Conservation (phyloP, 73 alveolate genomes). For the Paramecium sonneborni region DNA sequence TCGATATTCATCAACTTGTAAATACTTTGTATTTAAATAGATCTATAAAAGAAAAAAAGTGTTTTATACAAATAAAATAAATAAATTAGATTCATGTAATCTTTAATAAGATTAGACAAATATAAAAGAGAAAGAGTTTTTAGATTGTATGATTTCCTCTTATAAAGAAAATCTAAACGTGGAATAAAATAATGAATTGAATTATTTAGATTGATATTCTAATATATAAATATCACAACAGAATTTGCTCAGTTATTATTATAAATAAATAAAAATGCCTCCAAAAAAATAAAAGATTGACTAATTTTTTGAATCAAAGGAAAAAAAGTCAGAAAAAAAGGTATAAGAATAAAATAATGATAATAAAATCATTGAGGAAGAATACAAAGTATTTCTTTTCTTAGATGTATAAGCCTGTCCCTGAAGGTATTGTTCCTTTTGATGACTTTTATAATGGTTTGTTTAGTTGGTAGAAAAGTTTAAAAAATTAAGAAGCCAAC, state of each 20-base stretch:
- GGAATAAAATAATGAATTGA: too few species aligned
- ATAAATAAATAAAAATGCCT: constrained; percentile 33
- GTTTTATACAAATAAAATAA: too few species aligned
- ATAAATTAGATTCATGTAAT: too few species aligned
- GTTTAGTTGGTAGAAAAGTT: constrained; percentile 40
- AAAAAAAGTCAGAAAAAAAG: neutral
- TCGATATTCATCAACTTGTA: neutral
- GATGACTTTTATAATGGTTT: constrained; percentile 62
- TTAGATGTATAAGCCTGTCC: neutral
- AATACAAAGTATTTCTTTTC: constrained; percentile 17
- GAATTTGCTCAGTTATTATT: neutral
- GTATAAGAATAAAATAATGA: neutral
- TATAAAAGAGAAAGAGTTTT: too few species aligned
- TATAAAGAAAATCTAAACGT: too few species aligned
- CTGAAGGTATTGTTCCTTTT: constrained; percentile 53
- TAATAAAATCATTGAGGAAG: neutral
- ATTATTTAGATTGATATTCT: neutral
- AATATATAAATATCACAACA: neutral
- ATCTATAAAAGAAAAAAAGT: too few species aligned
- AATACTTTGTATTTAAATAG: too few species aligned
- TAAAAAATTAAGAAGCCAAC: constrained; percentile 19
- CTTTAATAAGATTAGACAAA: too few species aligned
- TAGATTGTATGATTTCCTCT: too few species aligned
- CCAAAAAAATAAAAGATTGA: constrained; percentile 46
- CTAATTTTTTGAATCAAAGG: neutral